These are phyloP conservation scores for Yarrowia sp. DNA, from an alignment of 805 yeast species.

Conservation along the genomic window DNA sequence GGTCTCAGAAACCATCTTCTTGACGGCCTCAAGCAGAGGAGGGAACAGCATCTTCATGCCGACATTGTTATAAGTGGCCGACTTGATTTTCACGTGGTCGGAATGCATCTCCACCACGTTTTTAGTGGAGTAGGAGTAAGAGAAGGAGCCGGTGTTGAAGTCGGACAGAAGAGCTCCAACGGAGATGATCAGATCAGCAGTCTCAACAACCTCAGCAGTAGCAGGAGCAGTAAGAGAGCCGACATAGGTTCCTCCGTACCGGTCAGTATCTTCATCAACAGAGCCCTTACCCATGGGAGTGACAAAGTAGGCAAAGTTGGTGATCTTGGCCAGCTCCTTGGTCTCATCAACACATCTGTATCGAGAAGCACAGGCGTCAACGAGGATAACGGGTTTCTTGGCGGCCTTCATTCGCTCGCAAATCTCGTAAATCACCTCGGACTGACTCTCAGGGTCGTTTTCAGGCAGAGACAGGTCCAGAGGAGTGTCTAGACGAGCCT, in stretches of 20 bases:
- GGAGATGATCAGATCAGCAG: slow-evolving; percentile 70
- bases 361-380: slow-evolving; percentile 85
- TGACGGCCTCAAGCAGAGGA: slow-evolving; percentile 32
- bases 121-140: slow-evolving; percentile 53
- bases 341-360: slow-evolving; percentile 69
- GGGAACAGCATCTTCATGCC: slow-evolving; percentile 49
- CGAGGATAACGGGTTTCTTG: slow-evolving; percentile 68
- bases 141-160: slow-evolving; percentile 83
- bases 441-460: slow-evolving; percentile 61
- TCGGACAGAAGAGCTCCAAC: slow-evolving; percentile 83
- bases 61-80: slow-evolving; percentile 53
- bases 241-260: slow-evolving; percentile 83
- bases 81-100: slow-evolving; percentile 51
- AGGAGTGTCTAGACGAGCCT: slow-evolving; percentile 55
- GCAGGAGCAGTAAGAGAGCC: slow-evolving; percentile 76
- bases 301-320: slow-evolving; percentile 77
- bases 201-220: slow-evolving; percentile 68
- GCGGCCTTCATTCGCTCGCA: slow-evolving; percentile 55
- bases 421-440: slow-evolving; percentile 57
- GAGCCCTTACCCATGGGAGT: slow-evolving; percentile 91
- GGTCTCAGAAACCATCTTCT: slow-evolving; percentile 29
- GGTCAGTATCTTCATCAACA: slow-evolving; percentile 66
- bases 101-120: slow-evolving; percentile 57
- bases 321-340: slow-evolving; percentile 55
- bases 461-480: slow-evolving; percentile 58